These are phyloP conservation scores for Ceratobasidium sp. DNA, from an alignment of 1,284 basidiomycete genomes.

Conservation along the genomic window DNA sequence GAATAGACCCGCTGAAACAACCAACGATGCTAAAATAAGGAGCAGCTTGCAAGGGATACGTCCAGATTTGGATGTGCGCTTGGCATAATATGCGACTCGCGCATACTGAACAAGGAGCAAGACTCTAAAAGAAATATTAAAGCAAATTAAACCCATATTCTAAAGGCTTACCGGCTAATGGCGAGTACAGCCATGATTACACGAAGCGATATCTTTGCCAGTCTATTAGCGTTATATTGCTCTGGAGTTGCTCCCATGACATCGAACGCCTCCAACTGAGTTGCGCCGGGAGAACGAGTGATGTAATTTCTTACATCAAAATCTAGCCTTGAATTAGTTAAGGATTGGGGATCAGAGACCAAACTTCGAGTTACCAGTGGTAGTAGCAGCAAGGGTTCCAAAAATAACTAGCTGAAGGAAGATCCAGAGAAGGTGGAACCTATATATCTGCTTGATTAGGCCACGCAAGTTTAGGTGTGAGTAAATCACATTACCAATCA, in stretches of 20 bases:
- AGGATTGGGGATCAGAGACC: neutral
- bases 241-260: conserved; percentile 7
- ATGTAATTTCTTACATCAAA: conserved; percentile 34
- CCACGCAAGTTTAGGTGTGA: no score
- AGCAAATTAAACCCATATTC: neutral
- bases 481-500: conserved; percentile 5
- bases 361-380: conserved; percentile 6
- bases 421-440: conserved; percentile 22
- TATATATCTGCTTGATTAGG: neutral
- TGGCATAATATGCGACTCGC: conserved; percentile 25
- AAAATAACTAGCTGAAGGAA: conserved; percentile 29
- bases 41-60: conserved; percentile 20
- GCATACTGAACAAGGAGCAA: conserved; percentile 18
- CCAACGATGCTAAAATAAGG: neutral
- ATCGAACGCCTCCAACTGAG: conserved; percentile 9
- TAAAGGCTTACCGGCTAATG: conserved; percentile 18
- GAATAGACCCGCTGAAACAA: conserved; percentile 14
- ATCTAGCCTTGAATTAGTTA: neutral
- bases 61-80: conserved; percentile 1
- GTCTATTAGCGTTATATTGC: conserved; percentile 7
- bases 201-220: conserved; percentile 25
- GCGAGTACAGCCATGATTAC: conserved; percentile 25
- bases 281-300: conserved; percentile 15
- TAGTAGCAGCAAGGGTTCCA: conserved; percentile 27
- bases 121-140: neutral